Evolutionary conservation across 2,329 filamentous ascomycete species (phyloP).

Genomic region (Apiospora marii): DNA sequence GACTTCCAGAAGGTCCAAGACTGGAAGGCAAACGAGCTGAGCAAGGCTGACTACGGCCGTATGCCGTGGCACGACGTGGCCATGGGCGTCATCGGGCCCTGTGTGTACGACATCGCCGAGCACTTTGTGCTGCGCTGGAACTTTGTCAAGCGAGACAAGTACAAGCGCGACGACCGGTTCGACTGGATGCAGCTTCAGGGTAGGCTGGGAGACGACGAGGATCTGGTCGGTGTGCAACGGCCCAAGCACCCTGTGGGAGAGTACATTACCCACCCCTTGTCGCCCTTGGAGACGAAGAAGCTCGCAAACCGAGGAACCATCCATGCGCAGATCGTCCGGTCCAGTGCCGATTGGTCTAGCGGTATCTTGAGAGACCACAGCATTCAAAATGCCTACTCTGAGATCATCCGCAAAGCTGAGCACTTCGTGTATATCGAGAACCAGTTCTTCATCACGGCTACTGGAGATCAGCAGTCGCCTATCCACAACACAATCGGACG

Average conservation of each 20-base stretch:
- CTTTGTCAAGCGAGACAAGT: conserved; percentile 96
- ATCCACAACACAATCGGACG: conserved; percentile 88
- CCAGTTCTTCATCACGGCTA: conserved; percentile 97
- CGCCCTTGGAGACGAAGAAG: conserved; percentile 72
- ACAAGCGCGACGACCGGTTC: conserved; percentile 84
- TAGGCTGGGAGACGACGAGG: conserved; percentile 79
- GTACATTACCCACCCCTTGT: conserved; percentile 82
- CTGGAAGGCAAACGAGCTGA: conserved; percentile 93
- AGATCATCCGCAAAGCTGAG: conserved; percentile 85
- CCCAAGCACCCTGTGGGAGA: conserved; percentile 89
- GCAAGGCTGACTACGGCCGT: conserved; percentile 87
- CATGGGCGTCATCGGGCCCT: conserved; percentile 83
- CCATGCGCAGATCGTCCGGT: conserved; percentile 85
- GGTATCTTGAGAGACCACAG: conserved; percentile 85
- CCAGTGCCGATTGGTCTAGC: conserved; percentile 92
- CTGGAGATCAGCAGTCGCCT: conserved; percentile 84
- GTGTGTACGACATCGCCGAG: conserved; percentile 92
- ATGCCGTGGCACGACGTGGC: conserved; percentile 99
- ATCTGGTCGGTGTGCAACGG: conserved; percentile 86
- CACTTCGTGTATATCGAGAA: conserved; percentile 99
- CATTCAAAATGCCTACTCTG: conserved; percentile 86
- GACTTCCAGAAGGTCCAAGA: conserved; percentile 91
- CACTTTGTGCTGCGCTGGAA: conserved; percentile 97
- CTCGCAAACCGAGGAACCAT: conserved; percentile 74
- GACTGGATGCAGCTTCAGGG: conserved; percentile 87